Evolutionary conservation across 495 filamentous ascomycete genomes (phyloP).

Genomic region (Aspergillus bertholletiae): DNA sequence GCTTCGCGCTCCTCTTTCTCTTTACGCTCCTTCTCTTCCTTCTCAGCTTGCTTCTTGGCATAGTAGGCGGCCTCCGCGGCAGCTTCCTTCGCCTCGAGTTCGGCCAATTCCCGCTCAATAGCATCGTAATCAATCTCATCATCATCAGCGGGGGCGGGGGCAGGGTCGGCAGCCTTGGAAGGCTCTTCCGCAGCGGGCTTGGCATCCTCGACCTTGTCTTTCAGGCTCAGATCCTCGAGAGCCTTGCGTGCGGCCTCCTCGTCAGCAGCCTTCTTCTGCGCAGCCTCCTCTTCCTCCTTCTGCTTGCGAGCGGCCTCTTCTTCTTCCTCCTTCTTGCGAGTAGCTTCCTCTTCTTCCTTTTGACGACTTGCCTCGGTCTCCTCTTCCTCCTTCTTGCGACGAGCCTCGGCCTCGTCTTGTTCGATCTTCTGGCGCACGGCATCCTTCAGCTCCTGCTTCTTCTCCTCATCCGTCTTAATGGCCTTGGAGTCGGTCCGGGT

Average conservation of each 20-base stretch:
- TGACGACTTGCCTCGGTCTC: conserved; percentile 27
- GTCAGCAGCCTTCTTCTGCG: conserved; percentile 23
- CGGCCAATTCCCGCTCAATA: conserved; percentile 49
- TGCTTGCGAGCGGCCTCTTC: conserved; percentile 19
- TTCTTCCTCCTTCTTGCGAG: conserved; percentile 25
- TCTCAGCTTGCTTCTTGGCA: conserved; percentile 56
- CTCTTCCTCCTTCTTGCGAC: conserved; percentile 48
- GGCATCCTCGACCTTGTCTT: conserved; percentile 41
- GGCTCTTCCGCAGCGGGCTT: conserved; percentile 35
- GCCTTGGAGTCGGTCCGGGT: conserved; percentile 55
- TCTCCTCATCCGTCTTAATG: conserved; percentile 66
- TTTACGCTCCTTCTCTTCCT: conserved; percentile 60
- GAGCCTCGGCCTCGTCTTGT: conserved; percentile 50
- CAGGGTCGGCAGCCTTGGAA: conserved; percentile 31
- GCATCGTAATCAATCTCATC: conserved; percentile 52
- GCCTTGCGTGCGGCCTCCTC: conserved; percentile 31
- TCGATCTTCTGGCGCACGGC: conserved; percentile 61
- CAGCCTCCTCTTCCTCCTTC: conserved; percentile 22
- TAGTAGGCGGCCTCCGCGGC: conserved; percentile 58
- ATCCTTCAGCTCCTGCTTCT: conserved; percentile 63
- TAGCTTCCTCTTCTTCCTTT: conserved; percentile 25
- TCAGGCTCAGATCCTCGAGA: conserved; percentile 32
- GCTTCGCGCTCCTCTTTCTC: conserved; percentile 47
- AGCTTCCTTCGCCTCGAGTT: conserved; percentile 57
- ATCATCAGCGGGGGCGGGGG: conserved; percentile 35